Conservation (phyloP, 495 filamentous ascomycete species). For the Penicillium cataractarum region DNA sequence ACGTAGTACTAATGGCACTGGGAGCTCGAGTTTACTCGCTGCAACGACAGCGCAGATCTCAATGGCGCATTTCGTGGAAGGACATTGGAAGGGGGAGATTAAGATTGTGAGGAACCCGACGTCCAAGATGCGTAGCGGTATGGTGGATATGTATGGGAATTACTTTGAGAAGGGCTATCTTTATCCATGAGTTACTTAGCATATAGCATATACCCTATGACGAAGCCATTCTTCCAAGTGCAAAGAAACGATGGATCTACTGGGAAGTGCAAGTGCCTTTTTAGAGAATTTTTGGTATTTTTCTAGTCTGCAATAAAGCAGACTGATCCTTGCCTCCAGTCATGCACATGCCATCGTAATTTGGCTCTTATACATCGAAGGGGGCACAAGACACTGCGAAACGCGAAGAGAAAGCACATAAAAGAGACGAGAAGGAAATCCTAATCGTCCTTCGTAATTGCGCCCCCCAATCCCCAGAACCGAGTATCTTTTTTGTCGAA, state of each 20-base stretch:
- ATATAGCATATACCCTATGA: neutral
- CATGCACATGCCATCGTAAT: constrained; percentile 26
- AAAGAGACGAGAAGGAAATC: constrained; percentile 1
- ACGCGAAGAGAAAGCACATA: constrained; percentile 17
- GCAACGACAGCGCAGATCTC: constrained; percentile 27
- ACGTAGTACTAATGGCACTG: constrained; percentile 28
- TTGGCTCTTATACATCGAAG: constrained; percentile 24
- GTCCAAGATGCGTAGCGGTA: constrained; percentile 46
- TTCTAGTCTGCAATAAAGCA: constrained; percentile 11
- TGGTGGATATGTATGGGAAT: constrained; percentile 58
- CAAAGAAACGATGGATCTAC: neutral
- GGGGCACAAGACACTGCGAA: constrained; percentile 33
- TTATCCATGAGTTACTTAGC: constrained; percentile 43
- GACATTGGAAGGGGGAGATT: constrained; percentile 59
- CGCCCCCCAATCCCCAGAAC: neutral
- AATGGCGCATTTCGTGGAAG: constrained; percentile 47
- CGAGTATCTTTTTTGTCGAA: constrained; percentile 19
- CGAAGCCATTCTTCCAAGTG: neutral
- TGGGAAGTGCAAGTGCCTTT: neutral
- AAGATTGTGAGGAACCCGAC: constrained; percentile 52
- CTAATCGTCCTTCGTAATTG: neutral
- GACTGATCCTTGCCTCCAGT: constrained; percentile 19
- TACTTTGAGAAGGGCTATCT: constrained; percentile 57
- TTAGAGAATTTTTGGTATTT: constrained; percentile 25
- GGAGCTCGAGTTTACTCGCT: constrained; percentile 21